Conservation (phyloP, 768 basidiomycete genomes). For the Rhodotorula sphaerocarpa region DNA sequence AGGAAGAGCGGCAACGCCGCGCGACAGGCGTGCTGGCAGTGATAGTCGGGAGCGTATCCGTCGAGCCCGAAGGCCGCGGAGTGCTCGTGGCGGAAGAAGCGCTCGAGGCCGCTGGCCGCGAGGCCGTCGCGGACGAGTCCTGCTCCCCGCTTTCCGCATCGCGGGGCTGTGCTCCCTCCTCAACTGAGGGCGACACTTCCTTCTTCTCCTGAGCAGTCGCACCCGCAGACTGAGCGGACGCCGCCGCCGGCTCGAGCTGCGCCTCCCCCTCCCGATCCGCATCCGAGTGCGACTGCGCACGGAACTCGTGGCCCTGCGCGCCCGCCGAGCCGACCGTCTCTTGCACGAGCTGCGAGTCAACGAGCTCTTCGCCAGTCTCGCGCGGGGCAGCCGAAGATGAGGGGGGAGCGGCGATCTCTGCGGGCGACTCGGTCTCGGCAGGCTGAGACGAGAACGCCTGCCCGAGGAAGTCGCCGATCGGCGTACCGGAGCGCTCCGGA, state of each 20-base stretch:
- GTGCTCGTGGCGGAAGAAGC: slow-evolving; percentile 4
- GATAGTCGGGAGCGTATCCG: not conserved
- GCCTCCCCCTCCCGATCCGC: not conserved
- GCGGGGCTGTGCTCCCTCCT: too few relatives aligned
- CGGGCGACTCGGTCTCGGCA: slow-evolving; percentile 8
- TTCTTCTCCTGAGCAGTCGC: not conserved
- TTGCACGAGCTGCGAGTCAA: not conserved
- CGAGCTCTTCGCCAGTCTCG: too few relatives aligned
- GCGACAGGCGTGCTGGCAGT: not conserved
- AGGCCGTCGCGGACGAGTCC: too few relatives aligned
- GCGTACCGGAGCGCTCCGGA: not conserved
- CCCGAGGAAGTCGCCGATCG: not conserved
- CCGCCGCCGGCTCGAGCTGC: not conserved
- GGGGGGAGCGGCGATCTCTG: too few relatives aligned
- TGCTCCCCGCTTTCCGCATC: too few relatives aligned
- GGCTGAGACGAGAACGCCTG: not conserved
- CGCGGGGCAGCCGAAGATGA: too few relatives aligned
- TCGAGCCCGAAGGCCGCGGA: slow-evolving; percentile 4
- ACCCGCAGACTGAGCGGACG: not conserved
- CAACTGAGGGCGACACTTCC: too few relatives aligned
- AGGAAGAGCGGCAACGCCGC: not conserved
- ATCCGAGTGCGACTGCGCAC: not conserved
- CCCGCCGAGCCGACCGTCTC: slow-evolving; percentile 6
- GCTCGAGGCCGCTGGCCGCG: too few relatives aligned
- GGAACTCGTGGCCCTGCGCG: slow-evolving; percentile 22